These are phyloP conservation scores for Lachnellula willkommii DNA, from an alignment of 2,329 filamentous ascomycete genomes.

Conservation along the genomic window DNA sequence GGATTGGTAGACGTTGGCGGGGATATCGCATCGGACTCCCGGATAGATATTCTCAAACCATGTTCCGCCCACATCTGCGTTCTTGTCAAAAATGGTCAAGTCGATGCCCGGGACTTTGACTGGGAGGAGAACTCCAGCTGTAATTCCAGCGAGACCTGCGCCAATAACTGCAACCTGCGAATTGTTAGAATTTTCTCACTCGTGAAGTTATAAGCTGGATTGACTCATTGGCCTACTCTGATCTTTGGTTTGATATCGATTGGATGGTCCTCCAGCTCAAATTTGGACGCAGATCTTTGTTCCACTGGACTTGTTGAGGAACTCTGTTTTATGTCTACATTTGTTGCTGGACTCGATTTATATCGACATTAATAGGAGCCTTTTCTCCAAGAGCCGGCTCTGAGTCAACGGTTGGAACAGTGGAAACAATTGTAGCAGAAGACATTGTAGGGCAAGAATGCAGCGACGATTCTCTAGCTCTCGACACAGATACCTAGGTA, in stretches of 20 bases:
- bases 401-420: background rate
- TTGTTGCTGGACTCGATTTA: background rate
- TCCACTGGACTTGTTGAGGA: background rate
- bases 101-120: slow-evolving; percentile 58
- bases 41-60: slow-evolving; percentile 44
- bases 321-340: background rate
- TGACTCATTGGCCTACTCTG: background rate
- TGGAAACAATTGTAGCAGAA: background rate
- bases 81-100: slow-evolving; percentile 47
- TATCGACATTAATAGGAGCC: background rate
- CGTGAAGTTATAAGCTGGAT: slow-evolving; percentile 29
- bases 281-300: slow-evolving; percentile 5
- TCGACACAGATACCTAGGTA: background rate
- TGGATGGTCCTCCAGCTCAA: slow-evolving; percentile 36
- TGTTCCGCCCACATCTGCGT: slow-evolving; percentile 38
- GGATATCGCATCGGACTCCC: slow-evolving; percentile 8
- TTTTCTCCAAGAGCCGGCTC: background rate
- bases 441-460: background rate
- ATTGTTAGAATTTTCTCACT: slow-evolving; percentile 55
- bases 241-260: slow-evolving; percentile 7
- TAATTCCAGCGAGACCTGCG: slow-evolving; percentile 58
- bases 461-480: background rate
- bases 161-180: slow-evolving; percentile 45
- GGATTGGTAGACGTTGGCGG: slow-evolving; percentile 55
- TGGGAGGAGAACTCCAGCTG: slow-evolving; percentile 60